Evolutionary conservation across 768 basidiomycete genomes (phyloP), one percentile per base, ranked within the genome.

Genomic region (Jaapia argillacea): DNA sequence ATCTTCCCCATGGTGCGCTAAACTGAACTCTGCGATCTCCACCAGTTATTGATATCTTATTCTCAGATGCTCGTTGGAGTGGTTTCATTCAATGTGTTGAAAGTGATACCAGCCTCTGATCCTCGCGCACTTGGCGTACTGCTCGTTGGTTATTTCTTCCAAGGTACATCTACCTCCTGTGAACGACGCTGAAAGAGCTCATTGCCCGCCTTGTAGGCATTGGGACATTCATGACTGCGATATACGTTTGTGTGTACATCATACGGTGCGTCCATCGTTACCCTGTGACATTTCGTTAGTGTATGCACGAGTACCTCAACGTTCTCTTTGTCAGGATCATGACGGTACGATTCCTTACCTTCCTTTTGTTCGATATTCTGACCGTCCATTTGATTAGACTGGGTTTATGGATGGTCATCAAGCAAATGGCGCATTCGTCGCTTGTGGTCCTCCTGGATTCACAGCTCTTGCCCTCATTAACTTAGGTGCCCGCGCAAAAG

Each of bases 231-330:
- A 65, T 71, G 61, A 70, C 70, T 7, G 67, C 70, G 53, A 68
- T 71, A 50, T 72, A 73, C 45, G 64, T 73, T 28, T 68, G 68
- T 52, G 70, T 71, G 35, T 73, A 72, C 46, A 59, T 73, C 41
- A 64, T 71, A 40, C 60, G 68, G 62, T 67, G 37, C n/a, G 65
- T 52, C 41, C 28, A 24, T 12, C 38, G 25, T 37, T 37, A 27
- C 18, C 16, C 7, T 20, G 14, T 20, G 13, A 10, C 24, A 12
- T 36, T 45, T 37, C 49, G 24, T 24, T 36, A 24, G 45, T 24
- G 31, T 12, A 38, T 10, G 37, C 20, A 33, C 16, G 28, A 33
- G 10, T 10, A 24, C 36, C 24, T 10, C 37, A 33, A 23, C 23
- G 20, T n/a, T 14, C 24, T 18, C 7, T 6, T 33, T 37, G 40